Evolutionary conservation across 1,284 basidiomycete species (phyloP).

Genomic region (Malassezia sp.): DNA sequence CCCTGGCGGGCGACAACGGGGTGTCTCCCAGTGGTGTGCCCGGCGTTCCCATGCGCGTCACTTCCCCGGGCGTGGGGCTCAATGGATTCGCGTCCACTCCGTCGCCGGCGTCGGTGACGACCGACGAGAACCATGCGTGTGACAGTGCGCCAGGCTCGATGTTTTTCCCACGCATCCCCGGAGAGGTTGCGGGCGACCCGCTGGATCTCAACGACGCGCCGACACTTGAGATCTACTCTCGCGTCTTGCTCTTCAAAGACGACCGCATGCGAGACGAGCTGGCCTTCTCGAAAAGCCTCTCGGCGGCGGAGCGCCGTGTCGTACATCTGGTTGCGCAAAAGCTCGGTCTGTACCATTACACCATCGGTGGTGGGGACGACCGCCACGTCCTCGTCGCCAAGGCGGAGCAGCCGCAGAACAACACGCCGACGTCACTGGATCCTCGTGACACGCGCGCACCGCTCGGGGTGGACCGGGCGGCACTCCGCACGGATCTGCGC

Average conservation of each 20-base stretch:
- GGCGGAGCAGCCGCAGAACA: slow-evolving; percentile 21
- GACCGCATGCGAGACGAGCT: slow-evolving; percentile 95
- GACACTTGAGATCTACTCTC: slow-evolving; percentile 91
- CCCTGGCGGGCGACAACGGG: background rate
- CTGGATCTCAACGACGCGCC: slow-evolving; percentile 91
- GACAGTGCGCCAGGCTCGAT: background rate
- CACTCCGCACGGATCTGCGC: slow-evolving; percentile 21
- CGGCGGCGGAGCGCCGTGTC: slow-evolving; percentile 72
- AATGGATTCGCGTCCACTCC: slow-evolving; percentile 1
- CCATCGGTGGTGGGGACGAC: slow-evolving; percentile 81
- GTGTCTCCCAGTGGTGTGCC: too few relatives aligned
- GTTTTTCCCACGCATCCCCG: too few relatives aligned
- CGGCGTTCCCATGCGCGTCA: background rate
- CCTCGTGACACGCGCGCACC: slow-evolving; percentile 27
- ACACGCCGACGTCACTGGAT: slow-evolving; percentile 15
- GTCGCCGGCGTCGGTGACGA: background rate
- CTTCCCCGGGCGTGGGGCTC: background rate
- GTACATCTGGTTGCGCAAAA: slow-evolving; percentile 94
- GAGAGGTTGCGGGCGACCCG: slow-evolving; percentile 10
- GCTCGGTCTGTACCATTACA: slow-evolving; percentile 85
- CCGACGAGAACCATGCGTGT: background rate
- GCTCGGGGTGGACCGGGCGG: slow-evolving; percentile 26
- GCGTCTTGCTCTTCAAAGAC: slow-evolving; percentile 92
- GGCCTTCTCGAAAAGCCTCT: slow-evolving; percentile 75
- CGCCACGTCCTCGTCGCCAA: slow-evolving; percentile 71